These are phyloP conservation scores for Yamadazyma triangularis DNA, from an alignment of 1,139 yeast genomes.

Conservation along the genomic window DNA sequence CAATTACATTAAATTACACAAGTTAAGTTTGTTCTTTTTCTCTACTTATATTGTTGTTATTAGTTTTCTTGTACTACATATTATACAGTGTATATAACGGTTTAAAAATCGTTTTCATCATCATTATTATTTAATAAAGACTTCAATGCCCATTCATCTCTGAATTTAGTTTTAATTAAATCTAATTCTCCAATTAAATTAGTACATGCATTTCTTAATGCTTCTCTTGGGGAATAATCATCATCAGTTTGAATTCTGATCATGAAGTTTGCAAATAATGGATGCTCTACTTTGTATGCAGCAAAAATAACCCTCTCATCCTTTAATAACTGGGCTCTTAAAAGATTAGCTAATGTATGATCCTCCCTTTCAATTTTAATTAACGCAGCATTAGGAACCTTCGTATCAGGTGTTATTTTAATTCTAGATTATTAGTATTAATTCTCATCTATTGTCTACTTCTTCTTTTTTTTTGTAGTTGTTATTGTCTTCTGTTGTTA, in stretches of 20 bases:
- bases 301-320: constrained; percentile 90
- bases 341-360: constrained; percentile 88
- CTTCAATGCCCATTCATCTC: constrained; percentile 90
- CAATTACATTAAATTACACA: no score
- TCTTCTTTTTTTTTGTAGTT: no score
- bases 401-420: constrained; percentile 86
- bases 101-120: constrained; percentile 18
- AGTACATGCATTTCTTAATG: constrained; percentile 85
- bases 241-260: constrained; percentile 95
- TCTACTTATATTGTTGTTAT: constrained; percentile 1
- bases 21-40: no score
- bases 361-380: constrained; percentile 94
- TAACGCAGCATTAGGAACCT: constrained; percentile 92
- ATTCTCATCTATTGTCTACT: no score
- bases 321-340: constrained; percentile 79
- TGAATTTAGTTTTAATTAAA: constrained; percentile 69
- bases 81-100: no score
- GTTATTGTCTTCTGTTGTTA: no score
- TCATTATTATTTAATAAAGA: constrained; percentile 60
- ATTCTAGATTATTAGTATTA: constrained; percentile 43
- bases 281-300: constrained; percentile 97
- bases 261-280: constrained; percentile 89
- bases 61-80: no score
- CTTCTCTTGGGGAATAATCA: constrained; percentile 87
- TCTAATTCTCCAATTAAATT: constrained; percentile 76